phyloP scores from a whole-genome alignment of 1,284 basidiomycete genomes.

The Ceratobasidium sp. region DNA sequence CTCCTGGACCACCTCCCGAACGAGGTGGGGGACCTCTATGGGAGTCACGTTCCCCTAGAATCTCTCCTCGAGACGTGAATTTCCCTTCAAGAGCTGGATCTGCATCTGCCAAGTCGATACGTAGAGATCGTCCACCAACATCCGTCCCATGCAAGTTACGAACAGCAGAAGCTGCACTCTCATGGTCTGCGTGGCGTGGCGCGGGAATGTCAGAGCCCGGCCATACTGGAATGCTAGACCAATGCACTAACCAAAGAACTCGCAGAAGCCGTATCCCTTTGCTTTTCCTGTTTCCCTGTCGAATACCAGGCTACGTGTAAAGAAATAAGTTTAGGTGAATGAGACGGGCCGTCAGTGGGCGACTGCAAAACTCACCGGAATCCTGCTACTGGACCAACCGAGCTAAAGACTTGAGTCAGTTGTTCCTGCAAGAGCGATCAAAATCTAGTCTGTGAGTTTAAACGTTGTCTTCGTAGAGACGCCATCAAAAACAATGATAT shows the following conservation, averaged over 20 bases:
- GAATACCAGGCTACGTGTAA: conserved; percentile 79
- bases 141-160: conserved; percentile 85
- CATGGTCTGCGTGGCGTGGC: conserved; percentile 73
- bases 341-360: neutral
- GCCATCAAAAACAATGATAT: neutral
- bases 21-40: conserved; percentile 39
- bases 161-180: conserved; percentile 86
- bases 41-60: conserved; percentile 70
- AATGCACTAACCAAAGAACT: conserved; percentile 81
- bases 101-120: conserved; percentile 78
- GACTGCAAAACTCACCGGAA: conserved; percentile 64
- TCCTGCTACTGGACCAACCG: conserved; percentile 85
- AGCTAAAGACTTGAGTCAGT: conserved; percentile 84
- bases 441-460: neutral
- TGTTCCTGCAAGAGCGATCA: conserved; percentile 60
- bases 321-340: neutral
- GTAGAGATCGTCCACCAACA: conserved; percentile 82
- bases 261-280: conserved; percentile 97
- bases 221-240: conserved; percentile 33
- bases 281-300: conserved; percentile 95
- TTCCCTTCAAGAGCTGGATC: conserved; percentile 68
- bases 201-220: neutral
- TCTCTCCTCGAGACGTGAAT: conserved; percentile 71
- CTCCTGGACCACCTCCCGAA: neutral
- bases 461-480: neutral